A percentile compares a stretch with the other conserved stretches of the same genome.
phyloP scores from a whole-genome alignment of 345 rosid genomes.

The Arabidopsis arenosa region DNA sequence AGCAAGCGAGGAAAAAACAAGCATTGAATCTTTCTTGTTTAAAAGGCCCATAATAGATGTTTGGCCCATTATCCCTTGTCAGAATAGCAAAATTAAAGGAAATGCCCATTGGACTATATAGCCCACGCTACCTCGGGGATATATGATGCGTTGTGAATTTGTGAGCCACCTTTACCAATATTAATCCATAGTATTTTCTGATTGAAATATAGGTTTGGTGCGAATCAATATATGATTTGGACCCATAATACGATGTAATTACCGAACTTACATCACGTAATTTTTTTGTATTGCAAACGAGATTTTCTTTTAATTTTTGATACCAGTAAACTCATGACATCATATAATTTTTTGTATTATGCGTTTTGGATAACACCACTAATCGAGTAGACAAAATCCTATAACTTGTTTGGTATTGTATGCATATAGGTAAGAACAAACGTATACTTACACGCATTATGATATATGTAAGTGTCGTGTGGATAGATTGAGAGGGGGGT shows the following conservation, averaged over 20 bases:
- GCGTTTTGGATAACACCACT: conserved; percentile 7
- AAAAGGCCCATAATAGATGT: conserved; percentile 5
- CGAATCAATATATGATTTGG: neutral
- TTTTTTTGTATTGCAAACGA: neutral
- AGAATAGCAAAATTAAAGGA: neutral
- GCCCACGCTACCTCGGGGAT: conserved; percentile 14
- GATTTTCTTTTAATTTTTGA: no score
- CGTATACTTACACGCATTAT: neutral
- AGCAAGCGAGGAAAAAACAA: neutral
- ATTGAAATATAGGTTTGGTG: no score
- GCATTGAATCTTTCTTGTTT: neutral
- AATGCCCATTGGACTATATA: neutral
- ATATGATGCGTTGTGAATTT: neutral
- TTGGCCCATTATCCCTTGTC: conserved; percentile 25
- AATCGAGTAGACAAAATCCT: neutral
- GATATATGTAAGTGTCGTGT: conserved; percentile 17
- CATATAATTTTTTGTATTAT: neutral
- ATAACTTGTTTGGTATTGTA: neutral
- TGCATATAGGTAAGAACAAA: conserved; percentile 14
- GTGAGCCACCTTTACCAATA: neutral
- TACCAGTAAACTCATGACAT: neutral
- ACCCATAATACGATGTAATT: neutral
- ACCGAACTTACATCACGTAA: neutral
- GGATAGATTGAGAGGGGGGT: conserved; percentile 24
- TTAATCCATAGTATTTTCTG: no score